Conservation (phyloP, 768 basidiomycete species). For the Gyrodon lividus region DNA sequence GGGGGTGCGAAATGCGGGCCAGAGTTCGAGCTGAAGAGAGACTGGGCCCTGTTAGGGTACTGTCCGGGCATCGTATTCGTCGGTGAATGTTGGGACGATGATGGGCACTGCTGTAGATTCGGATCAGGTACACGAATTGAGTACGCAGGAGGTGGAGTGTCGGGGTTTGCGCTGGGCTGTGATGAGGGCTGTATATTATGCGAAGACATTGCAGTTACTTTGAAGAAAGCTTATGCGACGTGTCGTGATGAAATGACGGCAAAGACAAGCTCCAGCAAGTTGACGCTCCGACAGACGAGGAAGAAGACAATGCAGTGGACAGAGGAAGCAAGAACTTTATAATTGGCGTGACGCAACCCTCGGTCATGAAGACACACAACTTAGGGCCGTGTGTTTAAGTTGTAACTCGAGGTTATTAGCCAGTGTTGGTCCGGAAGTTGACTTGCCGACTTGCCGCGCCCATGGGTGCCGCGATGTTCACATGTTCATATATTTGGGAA, state of each 20-base stretch:
- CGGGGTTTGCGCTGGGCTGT: conserved; percentile 24
- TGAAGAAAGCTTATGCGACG: neutral
- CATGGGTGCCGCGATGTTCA: neutral
- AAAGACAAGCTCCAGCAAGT: neutral
- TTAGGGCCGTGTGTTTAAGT: neutral
- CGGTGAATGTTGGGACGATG: conserved; percentile 19
- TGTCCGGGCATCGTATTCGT: conserved; percentile 11
- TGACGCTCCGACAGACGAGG: neutral
- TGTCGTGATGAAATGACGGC: neutral
- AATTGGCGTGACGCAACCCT: neutral
- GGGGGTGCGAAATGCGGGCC: conserved; percentile 17
- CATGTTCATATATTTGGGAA: neutral
- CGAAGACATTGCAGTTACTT: conserved; percentile 11
- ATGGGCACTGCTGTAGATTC: conserved; percentile 8
- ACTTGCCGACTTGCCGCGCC: no score
- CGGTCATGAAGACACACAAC: neutral
- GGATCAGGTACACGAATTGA: conserved; percentile 17
- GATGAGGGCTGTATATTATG: conserved; percentile 10
- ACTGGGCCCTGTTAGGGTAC: conserved; percentile 13
- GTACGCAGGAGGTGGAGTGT: conserved; percentile 31
- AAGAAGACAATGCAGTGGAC: neutral
- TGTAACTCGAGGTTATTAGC: neutral
- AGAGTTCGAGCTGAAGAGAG: conserved; percentile 16
- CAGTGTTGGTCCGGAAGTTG: no score
- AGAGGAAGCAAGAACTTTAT: neutral